A percentile compares a stretch with the other conserved stretches of the same genome.
Evolutionary conservation across 2,329 filamentous ascomycete species (phyloP).

Genomic region (Alternaria angustiovoidea): DNA sequence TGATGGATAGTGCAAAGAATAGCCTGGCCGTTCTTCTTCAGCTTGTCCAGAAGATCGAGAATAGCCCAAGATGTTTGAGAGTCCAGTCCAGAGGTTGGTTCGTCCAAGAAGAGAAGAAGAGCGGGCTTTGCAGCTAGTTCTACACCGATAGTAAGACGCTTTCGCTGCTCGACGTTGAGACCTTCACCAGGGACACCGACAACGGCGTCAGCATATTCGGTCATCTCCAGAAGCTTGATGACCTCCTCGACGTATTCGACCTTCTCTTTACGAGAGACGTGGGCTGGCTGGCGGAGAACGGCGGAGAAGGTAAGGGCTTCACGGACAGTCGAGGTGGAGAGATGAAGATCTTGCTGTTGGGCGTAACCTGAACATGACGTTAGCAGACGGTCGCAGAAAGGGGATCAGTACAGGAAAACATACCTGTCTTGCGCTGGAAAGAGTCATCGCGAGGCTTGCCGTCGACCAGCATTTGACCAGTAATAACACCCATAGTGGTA

Average conservation of each 20-base stretch:
- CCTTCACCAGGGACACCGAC: conserved; percentile 91
- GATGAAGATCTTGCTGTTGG: conserved; percentile 90
- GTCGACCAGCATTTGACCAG: conserved; percentile 86
- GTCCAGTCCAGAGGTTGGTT: conserved; percentile 93
- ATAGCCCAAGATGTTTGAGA: conserved; percentile 95
- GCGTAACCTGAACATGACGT: conserved; percentile 65
- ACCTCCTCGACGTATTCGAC: conserved; percentile 88
- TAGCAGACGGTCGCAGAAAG: neutral
- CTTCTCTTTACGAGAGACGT: conserved; percentile 78
- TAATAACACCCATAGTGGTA: conserved; percentile 87
- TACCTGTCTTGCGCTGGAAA: conserved; percentile 88
- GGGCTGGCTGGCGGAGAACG: conserved; percentile 80
- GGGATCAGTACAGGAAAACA: neutral
- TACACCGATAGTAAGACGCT: conserved; percentile 92
- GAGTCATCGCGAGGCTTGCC: conserved; percentile 76
- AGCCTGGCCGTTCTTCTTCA: conserved; percentile 81
- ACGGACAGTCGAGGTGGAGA: conserved; percentile 83
- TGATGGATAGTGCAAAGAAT: conserved; percentile 98
- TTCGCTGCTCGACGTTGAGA: conserved; percentile 69
- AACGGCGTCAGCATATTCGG: conserved; percentile 86
- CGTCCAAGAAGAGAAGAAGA: conserved; percentile 89
- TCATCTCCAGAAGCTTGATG: conserved; percentile 89
- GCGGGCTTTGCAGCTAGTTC: conserved; percentile 92
- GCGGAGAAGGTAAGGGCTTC: conserved; percentile 90
- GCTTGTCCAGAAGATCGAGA: conserved; percentile 83